These are phyloP conservation scores for Camelina neglecta DNA, from an alignment of 345 rosid genomes.

Conservation along the genomic window DNA sequence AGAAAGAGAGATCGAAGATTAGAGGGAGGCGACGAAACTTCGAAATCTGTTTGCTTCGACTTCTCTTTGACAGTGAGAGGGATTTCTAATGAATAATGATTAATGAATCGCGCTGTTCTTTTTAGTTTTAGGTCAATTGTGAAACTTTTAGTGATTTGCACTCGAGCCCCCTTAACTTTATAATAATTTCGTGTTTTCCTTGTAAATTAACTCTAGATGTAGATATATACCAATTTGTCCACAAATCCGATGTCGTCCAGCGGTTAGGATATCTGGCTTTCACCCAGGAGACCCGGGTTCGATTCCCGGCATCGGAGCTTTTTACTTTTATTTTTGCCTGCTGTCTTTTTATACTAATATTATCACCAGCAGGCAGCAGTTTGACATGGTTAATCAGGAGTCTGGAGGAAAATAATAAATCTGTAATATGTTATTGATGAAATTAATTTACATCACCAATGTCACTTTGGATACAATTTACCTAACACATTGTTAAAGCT, in stretches of 20 bases:
- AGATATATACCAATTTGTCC: fast-evolving
- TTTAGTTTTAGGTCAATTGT: conserved; percentile 26
- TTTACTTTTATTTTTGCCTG: background rate
- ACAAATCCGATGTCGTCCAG: conserved; percentile 80
- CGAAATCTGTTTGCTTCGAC: conserved; percentile 24
- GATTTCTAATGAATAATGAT: background rate
- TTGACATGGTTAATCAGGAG: too few species aligned
- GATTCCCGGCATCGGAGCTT: conserved; percentile 89
- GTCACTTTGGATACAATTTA: background rate
- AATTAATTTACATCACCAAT: background rate
- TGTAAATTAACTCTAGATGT: too few species aligned
- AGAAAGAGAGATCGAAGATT: conserved; percentile 21
- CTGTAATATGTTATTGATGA: too few species aligned
- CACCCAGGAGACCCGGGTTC: conserved; percentile 99
- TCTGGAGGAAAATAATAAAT: too few species aligned
- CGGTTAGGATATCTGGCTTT: conserved; percentile 98
- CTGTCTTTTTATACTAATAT: too few species aligned
- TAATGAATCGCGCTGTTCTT: too few species aligned
- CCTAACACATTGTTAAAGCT: background rate
- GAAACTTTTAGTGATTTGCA: background rate
- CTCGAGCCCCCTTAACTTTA: background rate
- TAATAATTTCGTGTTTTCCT: background rate
- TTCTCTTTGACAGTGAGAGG: conserved; percentile 8
- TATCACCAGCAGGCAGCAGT: too few species aligned
- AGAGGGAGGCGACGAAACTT: conserved; percentile 7